Evolutionary conservation across 2,329 filamentous ascomycete genomes (phyloP), one percentile per base, ranked within the genome.

Genomic region (Tolypocladium endophyticum): DNA sequence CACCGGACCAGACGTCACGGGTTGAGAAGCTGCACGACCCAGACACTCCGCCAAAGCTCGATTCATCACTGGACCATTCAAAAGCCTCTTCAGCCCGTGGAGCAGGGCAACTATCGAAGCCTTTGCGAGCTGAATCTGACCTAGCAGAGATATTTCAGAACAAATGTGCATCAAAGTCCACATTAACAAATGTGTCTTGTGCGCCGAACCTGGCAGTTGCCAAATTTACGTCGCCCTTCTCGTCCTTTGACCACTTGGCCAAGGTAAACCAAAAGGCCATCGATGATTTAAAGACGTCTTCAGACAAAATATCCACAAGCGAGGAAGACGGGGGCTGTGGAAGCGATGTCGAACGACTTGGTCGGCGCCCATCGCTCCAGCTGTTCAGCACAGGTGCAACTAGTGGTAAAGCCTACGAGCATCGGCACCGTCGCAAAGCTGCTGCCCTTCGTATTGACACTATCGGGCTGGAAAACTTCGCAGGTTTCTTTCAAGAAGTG

Each of bases 191-290:
- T 33, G 35, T 62, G 41, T 56, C 52, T 30, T 64, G 57, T 50
- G 60, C 63, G 1, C 43, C 70, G 7, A 67, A 68, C 33, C 68
- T 67, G 30, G 60, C 62, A 0, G 55, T 69, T 25, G 63, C 66
- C 7, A 69, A 73, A 23, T 64, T 68, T 58, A 66, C 67, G n/a
- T 68, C 70, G 25, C 55, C 69, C 11, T 63, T 69, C n/a, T 65
- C 66, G 12, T 68, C 67, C 1, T 66, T 71, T 53, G 66, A 71
- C 30, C 65, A 61, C 3, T 60, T 70, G n/a, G 64, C 65, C 38
- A 68, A 62, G 12, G 63, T 67, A 1, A 62, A 66, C 16, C 63
- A 62, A 11, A 66, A 66, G 52, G 61, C 59, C 6, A 60, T 61
- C 14, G 64, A 65, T 16, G 63, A 63, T 23, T 25, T 12, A 8